These are phyloP conservation scores for Suhomyces maxii DNA, from an alignment of 1,139 yeast genomes.

Conservation along the genomic window DNA sequence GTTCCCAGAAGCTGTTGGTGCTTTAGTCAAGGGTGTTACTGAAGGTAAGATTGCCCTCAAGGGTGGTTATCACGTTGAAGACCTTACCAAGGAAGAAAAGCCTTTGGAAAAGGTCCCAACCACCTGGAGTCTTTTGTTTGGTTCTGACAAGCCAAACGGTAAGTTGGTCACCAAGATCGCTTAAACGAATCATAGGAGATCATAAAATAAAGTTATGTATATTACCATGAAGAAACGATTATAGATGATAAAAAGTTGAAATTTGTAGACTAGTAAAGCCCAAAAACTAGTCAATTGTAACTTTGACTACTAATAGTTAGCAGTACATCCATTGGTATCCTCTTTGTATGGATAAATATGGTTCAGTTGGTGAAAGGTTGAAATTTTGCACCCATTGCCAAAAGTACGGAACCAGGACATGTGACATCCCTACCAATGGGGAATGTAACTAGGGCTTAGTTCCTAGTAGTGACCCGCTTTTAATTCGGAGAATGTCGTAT, in stretches of 20 bases:
- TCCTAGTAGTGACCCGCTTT: too few species aligned
- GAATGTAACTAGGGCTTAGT: too few species aligned
- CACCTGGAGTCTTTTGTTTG: conserved; percentile 32
- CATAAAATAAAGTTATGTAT: neutral
- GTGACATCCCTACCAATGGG: too few species aligned
- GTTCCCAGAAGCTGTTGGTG: conserved; percentile 36
- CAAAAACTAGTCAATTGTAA: too few species aligned
- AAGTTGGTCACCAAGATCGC: conserved; percentile 38
- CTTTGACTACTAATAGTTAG: too few species aligned
- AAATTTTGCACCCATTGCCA: too few species aligned
- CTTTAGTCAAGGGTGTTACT: conserved; percentile 34
- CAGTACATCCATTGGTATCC: too few species aligned
- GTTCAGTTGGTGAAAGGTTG: too few species aligned
- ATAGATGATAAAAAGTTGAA: neutral
- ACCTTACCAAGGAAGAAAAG: conserved; percentile 22
- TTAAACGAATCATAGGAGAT: neutral
- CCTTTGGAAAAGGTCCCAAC: conserved; percentile 29
- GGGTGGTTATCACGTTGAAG: conserved; percentile 26
- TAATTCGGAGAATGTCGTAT: too few species aligned
- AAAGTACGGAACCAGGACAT: too few species aligned
- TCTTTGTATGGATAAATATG: too few species aligned
- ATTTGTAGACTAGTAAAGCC: neutral
- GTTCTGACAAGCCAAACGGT: conserved; percentile 33
- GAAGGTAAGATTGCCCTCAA: conserved; percentile 41
- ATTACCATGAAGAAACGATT: neutral